phyloP scores from a whole-genome alignment of 768 basidiomycete species.

The Pholiota microspora region DNA sequence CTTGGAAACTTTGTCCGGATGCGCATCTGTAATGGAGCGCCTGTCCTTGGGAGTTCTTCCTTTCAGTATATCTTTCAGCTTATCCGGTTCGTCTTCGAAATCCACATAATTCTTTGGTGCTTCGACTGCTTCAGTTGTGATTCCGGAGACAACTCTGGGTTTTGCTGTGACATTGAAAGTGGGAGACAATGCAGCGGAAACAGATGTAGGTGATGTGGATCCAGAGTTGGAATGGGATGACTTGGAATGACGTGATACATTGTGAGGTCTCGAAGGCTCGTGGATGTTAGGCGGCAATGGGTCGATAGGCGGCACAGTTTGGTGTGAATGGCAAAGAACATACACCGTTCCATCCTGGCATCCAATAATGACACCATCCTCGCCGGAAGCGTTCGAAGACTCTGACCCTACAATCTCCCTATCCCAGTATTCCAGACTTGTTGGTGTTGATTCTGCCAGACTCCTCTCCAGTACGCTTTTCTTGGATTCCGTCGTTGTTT shows the following conservation, averaged over 20 bases:
- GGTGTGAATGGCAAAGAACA: slow-evolving; percentile 30
- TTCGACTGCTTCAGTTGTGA: slow-evolving; percentile 69
- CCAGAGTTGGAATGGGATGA: slow-evolving; percentile 29
- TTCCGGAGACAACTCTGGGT: slow-evolving; percentile 66
- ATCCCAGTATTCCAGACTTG: slow-evolving; percentile 30
- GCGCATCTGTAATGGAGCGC: slow-evolving; percentile 21
- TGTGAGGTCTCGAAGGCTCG: slow-evolving; percentile 18
- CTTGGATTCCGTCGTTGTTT: slow-evolving; percentile 7
- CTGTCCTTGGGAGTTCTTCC: slow-evolving; percentile 44
- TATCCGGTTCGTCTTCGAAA: slow-evolving; percentile 77
- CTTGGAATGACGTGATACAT: slow-evolving; percentile 14
- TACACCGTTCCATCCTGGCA: slow-evolving; percentile 45
- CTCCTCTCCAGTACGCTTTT: slow-evolving; percentile 28
- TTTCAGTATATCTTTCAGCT: slow-evolving; percentile 71
- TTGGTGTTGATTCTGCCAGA: slow-evolving; percentile 28
- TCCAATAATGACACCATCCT: slow-evolving; percentile 33
- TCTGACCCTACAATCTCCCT: too few relatives aligned
- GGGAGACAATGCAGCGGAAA: slow-evolving; percentile 25
- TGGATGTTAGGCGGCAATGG: slow-evolving; percentile 9
- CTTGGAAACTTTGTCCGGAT: slow-evolving; percentile 19
- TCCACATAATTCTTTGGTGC: slow-evolving; percentile 80
- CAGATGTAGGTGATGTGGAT: slow-evolving; percentile 40
- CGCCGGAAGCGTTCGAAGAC: slow-evolving; percentile 7
- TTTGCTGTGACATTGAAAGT: slow-evolving; percentile 56
- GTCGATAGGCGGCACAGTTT: slow-evolving; percentile 2